Evolutionary conservation across 495 filamentous ascomycete genomes (phyloP).

Genomic region (Astrothelium subdiscretum): DNA sequence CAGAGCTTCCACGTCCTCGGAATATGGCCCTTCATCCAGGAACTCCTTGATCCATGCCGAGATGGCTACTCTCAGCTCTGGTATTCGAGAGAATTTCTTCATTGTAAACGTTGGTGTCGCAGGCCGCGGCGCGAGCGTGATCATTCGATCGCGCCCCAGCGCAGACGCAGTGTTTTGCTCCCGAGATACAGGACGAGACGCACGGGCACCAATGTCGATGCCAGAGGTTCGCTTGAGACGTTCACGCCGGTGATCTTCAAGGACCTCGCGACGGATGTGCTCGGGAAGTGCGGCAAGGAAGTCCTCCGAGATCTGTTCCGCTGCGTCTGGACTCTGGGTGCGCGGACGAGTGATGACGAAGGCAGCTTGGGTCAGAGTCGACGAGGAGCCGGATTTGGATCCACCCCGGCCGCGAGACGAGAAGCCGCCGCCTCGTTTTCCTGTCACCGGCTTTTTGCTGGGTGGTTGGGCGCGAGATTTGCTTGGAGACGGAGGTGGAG

Average conservation of each 20-base stretch:
- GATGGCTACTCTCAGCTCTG: constrained; percentile 51
- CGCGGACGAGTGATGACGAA: constrained; percentile 37
- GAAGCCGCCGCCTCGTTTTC: constrained; percentile 43
- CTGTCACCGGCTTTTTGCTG: constrained; percentile 42
- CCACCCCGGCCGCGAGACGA: constrained; percentile 38
- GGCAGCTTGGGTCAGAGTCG: constrained; percentile 52
- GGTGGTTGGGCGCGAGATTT: constrained; percentile 37
- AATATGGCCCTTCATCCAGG: constrained; percentile 55
- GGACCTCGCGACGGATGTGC: constrained; percentile 64
- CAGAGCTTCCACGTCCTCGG: constrained; percentile 62
- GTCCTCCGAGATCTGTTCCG: constrained; percentile 45
- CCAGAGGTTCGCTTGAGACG: constrained; percentile 38
- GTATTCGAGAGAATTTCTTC: constrained; percentile 39
- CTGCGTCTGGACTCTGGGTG: constrained; percentile 16
- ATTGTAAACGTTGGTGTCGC: constrained; percentile 54
- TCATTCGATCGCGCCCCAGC: constrained; percentile 24
- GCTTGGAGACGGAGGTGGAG: constrained; percentile 46
- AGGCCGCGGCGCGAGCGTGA: constrained; percentile 41
- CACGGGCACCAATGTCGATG: constrained; percentile 19
- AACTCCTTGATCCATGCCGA: constrained; percentile 58
- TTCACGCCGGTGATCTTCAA: constrained; percentile 55
- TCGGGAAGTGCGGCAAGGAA: constrained; percentile 75
- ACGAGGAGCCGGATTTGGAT: constrained; percentile 31
- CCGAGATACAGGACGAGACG: neutral
- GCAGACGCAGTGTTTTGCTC: constrained; percentile 9